Conservation (phyloP, 805 yeast genomes). For the Lipomyces kockii region DNA sequence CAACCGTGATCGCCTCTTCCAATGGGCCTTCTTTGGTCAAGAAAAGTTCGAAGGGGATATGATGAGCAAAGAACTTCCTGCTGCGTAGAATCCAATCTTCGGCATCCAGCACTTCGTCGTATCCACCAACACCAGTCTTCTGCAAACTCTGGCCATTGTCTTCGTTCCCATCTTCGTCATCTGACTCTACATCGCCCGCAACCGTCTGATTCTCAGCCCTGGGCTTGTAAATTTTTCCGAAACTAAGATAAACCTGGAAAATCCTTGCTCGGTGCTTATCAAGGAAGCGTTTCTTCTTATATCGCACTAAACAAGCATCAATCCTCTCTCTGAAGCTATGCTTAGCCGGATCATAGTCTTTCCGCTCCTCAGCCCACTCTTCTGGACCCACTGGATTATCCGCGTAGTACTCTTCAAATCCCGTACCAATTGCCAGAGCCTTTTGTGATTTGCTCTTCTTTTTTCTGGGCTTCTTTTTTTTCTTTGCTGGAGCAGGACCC, state of each 20-base stretch:
- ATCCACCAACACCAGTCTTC: neutral
- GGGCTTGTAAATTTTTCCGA: conserved; percentile 11
- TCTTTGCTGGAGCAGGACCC: neutral
- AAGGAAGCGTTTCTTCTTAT: conserved; percentile 9
- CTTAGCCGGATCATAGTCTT: conserved; percentile 1
- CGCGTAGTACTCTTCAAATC: conserved; percentile 17
- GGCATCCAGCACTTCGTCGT: conserved; percentile 5
- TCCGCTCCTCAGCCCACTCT: conserved; percentile 7
- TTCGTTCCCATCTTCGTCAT: neutral
- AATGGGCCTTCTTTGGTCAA: neutral
- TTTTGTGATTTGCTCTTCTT: conserved; percentile 7
- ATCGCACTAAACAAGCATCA: conserved; percentile 2
- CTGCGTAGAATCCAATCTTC: conserved; percentile 6
- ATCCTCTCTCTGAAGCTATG: conserved; percentile 13
- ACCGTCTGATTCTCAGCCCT: neutral
- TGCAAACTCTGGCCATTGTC: neutral
- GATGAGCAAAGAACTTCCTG: conserved; percentile 9
- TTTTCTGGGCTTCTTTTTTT: conserved; percentile 13
- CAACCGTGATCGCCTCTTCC: conserved; percentile 14
- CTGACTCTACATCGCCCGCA: neutral
- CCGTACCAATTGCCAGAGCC: conserved; percentile 11
- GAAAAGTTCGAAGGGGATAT: conserved; percentile 1
- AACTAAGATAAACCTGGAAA: conserved; percentile 8
- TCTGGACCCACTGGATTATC: conserved; percentile 18
- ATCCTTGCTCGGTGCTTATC: conserved; percentile 10